A percentile compares a stretch with the other conserved stretches of the same genome.
These are phyloP conservation scores for Combretum micranthum DNA, from an alignment of 345 rosid genomes.

Conservation along the genomic window DNA sequence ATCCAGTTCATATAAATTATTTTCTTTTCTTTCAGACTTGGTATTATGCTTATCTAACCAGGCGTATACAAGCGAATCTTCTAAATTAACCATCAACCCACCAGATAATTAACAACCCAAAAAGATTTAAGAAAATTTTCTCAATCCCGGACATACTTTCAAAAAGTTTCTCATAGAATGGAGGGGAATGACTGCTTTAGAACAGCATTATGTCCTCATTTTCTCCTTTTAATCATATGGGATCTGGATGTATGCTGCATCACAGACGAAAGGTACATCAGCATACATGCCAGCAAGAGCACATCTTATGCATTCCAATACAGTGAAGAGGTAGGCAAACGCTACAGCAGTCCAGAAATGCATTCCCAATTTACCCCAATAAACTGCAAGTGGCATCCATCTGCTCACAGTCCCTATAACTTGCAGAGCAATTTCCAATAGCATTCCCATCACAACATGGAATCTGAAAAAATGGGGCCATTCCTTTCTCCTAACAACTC, in stretches of 20 bases:
- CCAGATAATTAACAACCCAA: too few species aligned
- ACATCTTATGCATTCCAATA: constrained; percentile 71
- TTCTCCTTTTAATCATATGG: constrained; percentile 47
- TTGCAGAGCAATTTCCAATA: constrained; percentile 76
- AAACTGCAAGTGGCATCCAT: constrained; percentile 64
- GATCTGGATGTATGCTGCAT: constrained; percentile 88
- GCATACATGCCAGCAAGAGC: constrained; percentile 90
- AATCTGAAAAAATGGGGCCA: constrained; percentile 92
- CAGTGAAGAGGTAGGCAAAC: constrained; percentile 67
- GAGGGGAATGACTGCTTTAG: too few species aligned
- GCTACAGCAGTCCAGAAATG: constrained; percentile 80
- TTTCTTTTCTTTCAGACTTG: too few species aligned
- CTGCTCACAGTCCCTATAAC: constrained; percentile 70
- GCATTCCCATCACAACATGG: constrained; percentile 87
- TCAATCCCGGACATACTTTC: too few species aligned
- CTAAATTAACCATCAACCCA: too few species aligned
- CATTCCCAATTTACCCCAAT: constrained; percentile 85
- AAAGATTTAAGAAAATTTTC: too few species aligned
- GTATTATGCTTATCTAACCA: too few species aligned
- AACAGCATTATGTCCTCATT: too few species aligned
- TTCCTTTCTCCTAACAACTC: constrained; percentile 74
- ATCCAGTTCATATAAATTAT: too few species aligned
- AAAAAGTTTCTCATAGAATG: too few species aligned
- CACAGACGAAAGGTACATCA: constrained; percentile 68
- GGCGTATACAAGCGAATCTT: too few species aligned